phyloP scores from a whole-genome alignment of 495 filamentous ascomycete genomes.

The Barbatosphaeria neglecta region DNA sequence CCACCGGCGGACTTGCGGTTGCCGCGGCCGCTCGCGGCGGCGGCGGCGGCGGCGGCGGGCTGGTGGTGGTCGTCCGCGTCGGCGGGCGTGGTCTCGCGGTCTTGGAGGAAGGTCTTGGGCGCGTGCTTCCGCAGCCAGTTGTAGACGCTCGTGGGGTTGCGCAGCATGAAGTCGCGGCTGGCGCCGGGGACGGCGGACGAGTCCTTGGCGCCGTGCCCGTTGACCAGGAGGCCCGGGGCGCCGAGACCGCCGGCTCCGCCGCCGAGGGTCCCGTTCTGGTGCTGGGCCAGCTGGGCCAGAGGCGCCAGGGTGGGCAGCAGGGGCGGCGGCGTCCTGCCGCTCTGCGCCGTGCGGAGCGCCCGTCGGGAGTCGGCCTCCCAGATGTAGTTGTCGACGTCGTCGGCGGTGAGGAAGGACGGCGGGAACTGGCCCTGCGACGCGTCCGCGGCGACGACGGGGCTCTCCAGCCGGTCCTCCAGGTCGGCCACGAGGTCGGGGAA shows the following conservation, averaged over 20 bases:
- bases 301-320: constrained; percentile 29
- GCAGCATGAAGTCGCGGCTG: constrained; percentile 47
- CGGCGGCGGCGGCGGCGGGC: constrained; percentile 11
- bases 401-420: constrained; percentile 53
- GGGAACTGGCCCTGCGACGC: constrained; percentile 27
- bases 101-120: constrained; percentile 73
- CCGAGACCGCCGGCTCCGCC: too few species aligned
- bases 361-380: constrained; percentile 56
- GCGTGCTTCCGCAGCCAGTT: constrained; percentile 82
- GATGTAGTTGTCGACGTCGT: constrained; percentile 74
- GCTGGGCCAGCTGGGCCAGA: constrained; percentile 17
- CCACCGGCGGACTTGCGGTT: constrained; percentile 2
- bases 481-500: constrained; percentile 28
- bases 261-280: background rate
- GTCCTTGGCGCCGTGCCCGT: constrained; percentile 13
- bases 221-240: background rate
- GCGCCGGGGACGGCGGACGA: constrained; percentile 19
- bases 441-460: constrained; percentile 19
- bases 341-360: constrained; percentile 27
- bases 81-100: constrained; percentile 46
- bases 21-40: constrained; percentile 6
- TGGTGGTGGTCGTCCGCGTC: constrained; percentile 27
- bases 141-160: constrained; percentile 76
- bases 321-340: background rate
- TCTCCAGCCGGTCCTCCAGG: constrained; percentile 23